A percentile compares a stretch with the other conserved stretches of the same genome.
Conservation (phyloP, 192 early-diverging fungal species). For the Mycoemilia scoparia region DNA sequence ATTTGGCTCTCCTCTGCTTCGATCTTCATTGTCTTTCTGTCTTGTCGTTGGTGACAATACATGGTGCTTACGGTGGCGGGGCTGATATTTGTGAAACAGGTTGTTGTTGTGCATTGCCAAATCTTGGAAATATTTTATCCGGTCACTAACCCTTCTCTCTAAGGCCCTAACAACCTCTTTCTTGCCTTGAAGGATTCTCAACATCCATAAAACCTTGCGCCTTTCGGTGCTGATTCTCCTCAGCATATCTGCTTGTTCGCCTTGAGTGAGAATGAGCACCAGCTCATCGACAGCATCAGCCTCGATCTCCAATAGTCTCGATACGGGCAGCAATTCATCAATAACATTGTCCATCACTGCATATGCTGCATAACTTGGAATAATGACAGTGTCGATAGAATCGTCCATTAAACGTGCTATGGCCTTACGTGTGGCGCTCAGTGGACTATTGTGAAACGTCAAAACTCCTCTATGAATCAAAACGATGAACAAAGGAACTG, state of each 20-base stretch:
- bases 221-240: constrained; percentile 51
- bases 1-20: too few relatives aligned
- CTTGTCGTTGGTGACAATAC: too few relatives aligned
- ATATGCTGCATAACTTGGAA: constrained; percentile 42
- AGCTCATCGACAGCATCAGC: constrained; percentile 92
- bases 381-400: constrained; percentile 7
- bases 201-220: constrained; percentile 47
- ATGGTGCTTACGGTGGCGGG: too few relatives aligned
- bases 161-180: constrained; percentile 54
- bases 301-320: constrained; percentile 78
- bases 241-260: constrained; percentile 69
- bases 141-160: constrained; percentile 33
- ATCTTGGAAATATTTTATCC: too few relatives aligned
- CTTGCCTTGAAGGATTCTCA: constrained; percentile 49
- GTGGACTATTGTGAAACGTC: constrained; percentile 14
- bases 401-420: constrained; percentile 37
- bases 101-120: too few relatives aligned
- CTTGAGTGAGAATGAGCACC: constrained; percentile 77
- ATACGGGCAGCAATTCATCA: constrained; percentile 73
- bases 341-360: constrained; percentile 88
- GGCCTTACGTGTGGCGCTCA: constrained; percentile 23
- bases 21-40: too few relatives aligned
- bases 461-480: constrained; percentile 16
- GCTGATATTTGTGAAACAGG: too few relatives aligned
- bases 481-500: constrained; percentile 22